These are phyloP conservation scores for Vinca major DNA, from an alignment of 305 asterid species.

Conservation along the genomic window DNA sequence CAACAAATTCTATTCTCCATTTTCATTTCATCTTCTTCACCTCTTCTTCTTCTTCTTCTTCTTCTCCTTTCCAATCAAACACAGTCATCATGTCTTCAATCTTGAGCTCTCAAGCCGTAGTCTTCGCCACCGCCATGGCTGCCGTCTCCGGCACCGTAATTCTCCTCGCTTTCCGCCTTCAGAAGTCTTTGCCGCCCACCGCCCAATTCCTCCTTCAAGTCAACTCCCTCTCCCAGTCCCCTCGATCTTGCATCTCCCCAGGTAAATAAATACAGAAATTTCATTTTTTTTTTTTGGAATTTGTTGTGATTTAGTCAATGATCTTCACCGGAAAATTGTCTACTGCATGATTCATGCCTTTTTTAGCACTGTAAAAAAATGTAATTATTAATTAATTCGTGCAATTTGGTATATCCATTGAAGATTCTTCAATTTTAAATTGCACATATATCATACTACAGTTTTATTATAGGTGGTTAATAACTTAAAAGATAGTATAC, in stretches of 20 bases:
- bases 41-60: not conserved
- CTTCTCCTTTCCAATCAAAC: not conserved
- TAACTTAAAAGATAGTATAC: no score
- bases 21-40: not conserved
- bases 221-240: constrained; percentile 18
- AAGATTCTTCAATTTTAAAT: constrained; percentile 1
- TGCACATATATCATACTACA: not conserved
- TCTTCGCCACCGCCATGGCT: constrained; percentile 79
- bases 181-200: constrained; percentile 27
- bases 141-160: constrained; percentile 77
- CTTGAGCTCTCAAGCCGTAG: constrained; percentile 54
- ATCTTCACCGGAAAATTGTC: not conserved
- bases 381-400: no score
- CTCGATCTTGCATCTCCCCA: constrained; percentile 44
- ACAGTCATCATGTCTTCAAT: constrained; percentile 30
- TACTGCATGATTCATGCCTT: constrained; percentile 10
- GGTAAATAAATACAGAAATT: constrained; percentile 21
- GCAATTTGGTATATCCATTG: not conserved
- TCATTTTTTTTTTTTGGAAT: not conserved
- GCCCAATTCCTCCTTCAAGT: constrained; percentile 11
- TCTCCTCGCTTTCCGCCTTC: constrained; percentile 54
- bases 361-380: no score
- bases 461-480: no score
- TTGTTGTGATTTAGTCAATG: not conserved
- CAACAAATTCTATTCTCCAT: not conserved